These are phyloP conservation scores for Bacidia rubella DNA, from an alignment of 495 filamentous ascomycete species.

Conservation along the genomic window DNA sequence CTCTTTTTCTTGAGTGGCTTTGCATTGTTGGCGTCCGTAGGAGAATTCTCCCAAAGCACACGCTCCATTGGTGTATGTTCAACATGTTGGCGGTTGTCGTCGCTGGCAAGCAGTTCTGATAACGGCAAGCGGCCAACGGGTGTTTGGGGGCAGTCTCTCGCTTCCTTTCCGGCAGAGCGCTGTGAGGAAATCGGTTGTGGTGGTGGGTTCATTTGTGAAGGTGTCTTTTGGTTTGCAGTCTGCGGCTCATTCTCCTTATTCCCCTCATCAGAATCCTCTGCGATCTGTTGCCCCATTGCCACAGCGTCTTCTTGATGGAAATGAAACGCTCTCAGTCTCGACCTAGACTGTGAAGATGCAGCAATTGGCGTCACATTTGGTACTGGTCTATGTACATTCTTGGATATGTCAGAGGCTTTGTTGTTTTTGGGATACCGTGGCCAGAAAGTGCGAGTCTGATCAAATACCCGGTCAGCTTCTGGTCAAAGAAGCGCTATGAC, in stretches of 20 bases:
- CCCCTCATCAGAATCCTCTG: conserved; percentile 7
- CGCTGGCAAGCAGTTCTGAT: conserved; percentile 64
- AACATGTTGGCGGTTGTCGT: conserved; percentile 35
- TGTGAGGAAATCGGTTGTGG: conserved; percentile 19
- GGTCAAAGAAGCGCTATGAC: not conserved
- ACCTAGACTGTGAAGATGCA: conserved; percentile 38
- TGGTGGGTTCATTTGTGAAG: conserved; percentile 20
- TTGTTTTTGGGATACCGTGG: conserved; percentile 5
- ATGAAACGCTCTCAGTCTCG: conserved; percentile 47
- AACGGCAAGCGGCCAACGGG: conserved; percentile 63
- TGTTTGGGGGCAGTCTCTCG: conserved; percentile 49
- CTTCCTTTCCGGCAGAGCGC: conserved; percentile 23
- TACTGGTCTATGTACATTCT: not conserved
- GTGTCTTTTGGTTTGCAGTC: conserved; percentile 28
- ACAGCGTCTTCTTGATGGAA: conserved; percentile 25
- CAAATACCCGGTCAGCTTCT: not conserved
- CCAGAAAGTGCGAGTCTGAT: conserved; percentile 9
- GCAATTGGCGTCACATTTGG: conserved; percentile 7
- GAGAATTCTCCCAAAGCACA: conserved; percentile 54
- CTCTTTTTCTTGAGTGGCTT: conserved; percentile 35
- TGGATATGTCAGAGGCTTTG: not conserved
- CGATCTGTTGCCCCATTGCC: conserved; percentile 15
- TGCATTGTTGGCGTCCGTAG: conserved; percentile 29
- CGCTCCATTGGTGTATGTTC: conserved; percentile 54
- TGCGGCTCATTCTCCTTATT: conserved; percentile 23